These are phyloP conservation scores for Penicillium subrubescens DNA, from an alignment of 495 filamentous ascomycete species.

Conservation along the genomic window DNA sequence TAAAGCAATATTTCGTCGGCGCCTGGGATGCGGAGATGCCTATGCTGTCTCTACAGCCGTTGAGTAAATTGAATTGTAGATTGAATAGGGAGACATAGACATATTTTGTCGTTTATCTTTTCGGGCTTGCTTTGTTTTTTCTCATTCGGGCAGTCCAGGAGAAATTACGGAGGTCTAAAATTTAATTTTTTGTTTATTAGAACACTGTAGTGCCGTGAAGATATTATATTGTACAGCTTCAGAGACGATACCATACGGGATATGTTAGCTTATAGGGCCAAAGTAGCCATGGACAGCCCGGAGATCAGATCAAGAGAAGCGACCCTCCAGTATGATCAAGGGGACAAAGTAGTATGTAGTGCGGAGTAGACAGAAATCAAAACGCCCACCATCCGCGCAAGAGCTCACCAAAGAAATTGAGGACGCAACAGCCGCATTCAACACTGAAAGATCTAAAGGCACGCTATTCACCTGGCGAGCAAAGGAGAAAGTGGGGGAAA, in stretches of 20 bases:
- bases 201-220: not conserved
- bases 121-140: not conserved
- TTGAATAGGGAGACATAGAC: not conserved
- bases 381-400: constrained; percentile 23
- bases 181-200: not conserved
- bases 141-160: too few species aligned
- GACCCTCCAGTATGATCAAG: constrained; percentile 15
- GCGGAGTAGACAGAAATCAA: constrained; percentile 25
- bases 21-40: too few species aligned
- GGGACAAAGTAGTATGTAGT: constrained; percentile 22
- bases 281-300: constrained; percentile 8
- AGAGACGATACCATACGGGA: constrained; percentile 28
- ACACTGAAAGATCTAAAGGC: constrained; percentile 31
- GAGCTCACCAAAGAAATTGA: constrained; percentile 18
- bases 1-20: too few species aligned
- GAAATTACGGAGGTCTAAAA: not conserved
- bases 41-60: too few species aligned
- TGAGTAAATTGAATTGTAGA: too few species aligned
- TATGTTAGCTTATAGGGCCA: constrained; percentile 17
- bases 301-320: constrained; percentile 17
- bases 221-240: constrained; percentile 33
- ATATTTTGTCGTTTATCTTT: not conserved
- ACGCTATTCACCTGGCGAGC: constrained; percentile 32
- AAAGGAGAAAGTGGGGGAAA: constrained; percentile 29
- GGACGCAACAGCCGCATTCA: constrained; percentile 19